Conservation (phyloP, 768 basidiomycete genomes). For the Chlorophyllum brunneum region DNA sequence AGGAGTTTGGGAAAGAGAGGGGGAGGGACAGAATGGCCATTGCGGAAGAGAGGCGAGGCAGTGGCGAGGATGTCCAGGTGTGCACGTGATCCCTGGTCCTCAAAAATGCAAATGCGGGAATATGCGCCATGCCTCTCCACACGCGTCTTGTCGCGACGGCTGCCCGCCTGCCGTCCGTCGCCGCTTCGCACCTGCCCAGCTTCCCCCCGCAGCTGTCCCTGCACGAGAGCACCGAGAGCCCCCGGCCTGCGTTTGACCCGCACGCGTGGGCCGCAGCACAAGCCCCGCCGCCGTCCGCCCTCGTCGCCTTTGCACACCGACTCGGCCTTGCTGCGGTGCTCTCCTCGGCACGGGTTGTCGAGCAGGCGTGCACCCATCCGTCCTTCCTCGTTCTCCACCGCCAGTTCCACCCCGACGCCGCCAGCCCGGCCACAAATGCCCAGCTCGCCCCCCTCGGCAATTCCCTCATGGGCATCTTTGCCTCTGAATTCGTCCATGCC, state of each 20-base stretch:
- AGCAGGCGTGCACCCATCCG: conserved; percentile 78
- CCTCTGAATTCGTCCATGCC: conserved; percentile 75
- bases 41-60: conserved; percentile 14
- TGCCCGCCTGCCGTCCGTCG: conserved; percentile 48
- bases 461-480: conserved; percentile 85
- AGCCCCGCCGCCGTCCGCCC: conserved; percentile 65
- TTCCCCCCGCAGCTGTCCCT: conserved; percentile 62
- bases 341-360: conserved; percentile 47
- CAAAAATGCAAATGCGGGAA: no score
- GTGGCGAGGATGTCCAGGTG: neutral
- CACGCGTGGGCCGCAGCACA: conserved; percentile 69
- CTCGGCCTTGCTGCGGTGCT: conserved; percentile 66
- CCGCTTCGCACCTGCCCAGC: conserved; percentile 45
- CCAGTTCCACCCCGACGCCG: conserved; percentile 52
- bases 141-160: conserved; percentile 47
- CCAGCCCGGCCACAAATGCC: conserved; percentile 63
- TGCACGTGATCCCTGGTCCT: neutral
- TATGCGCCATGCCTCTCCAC: conserved; percentile 38
- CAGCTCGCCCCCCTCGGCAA: conserved; percentile 79
- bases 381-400: conserved; percentile 58
- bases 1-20: conserved; percentile 86
- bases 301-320: conserved; percentile 73
- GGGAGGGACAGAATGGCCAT: conserved; percentile 92
- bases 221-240: conserved; percentile 26
- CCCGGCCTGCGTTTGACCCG: conserved; percentile 49